Evolutionary conservation across 139 green algal species (phyloP).

Genomic region (Chlorella sp.): DNA sequence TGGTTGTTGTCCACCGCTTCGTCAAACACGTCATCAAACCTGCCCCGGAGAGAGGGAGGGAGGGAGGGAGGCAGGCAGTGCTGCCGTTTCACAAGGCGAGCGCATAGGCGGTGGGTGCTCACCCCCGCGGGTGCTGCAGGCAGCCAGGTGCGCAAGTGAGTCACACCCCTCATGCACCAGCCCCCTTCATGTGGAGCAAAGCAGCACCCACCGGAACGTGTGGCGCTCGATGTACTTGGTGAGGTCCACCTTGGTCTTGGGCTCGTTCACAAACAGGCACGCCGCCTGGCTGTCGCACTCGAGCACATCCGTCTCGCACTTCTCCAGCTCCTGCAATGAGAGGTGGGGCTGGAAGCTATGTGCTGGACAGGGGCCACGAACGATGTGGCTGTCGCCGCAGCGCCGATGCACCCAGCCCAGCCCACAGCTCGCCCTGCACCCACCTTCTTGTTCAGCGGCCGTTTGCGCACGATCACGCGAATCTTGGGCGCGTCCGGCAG

Average conservation of each 20-base stretch:
- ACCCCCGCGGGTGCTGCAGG: too few relatives aligned
- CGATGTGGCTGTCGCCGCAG: too few relatives aligned
- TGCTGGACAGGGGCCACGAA: too few relatives aligned
- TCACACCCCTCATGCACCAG: too few relatives aligned
- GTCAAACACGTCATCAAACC: constrained; percentile 95
- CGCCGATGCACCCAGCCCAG: too few relatives aligned
- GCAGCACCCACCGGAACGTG: constrained; percentile 66
- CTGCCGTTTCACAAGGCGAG: too few relatives aligned
- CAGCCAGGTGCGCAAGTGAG: too few relatives aligned
- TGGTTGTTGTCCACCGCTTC: constrained; percentile 90
- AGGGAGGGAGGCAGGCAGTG: neutral
- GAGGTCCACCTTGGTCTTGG: constrained; percentile 92
- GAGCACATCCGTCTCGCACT: constrained; percentile 91
- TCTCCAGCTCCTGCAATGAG: constrained; percentile 67
- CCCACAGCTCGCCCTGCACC: neutral
- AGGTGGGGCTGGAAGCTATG: too few relatives aligned
- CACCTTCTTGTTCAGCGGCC: constrained; percentile 94
- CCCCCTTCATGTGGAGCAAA: too few relatives aligned
- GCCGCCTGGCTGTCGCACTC: constrained; percentile 63
- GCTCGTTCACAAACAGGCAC: constrained; percentile 85
- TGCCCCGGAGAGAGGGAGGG: neutral
- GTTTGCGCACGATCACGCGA: constrained; percentile 93
- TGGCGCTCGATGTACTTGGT: constrained; percentile 88
- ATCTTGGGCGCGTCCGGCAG: constrained; percentile 70
- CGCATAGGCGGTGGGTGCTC: too few relatives aligned